A percentile compares a stretch with the other conserved stretches of the same genome.
Evolutionary conservation across 2,329 filamentous ascomycete genomes (phyloP).

Genomic region (Drechslera avenae): DNA sequence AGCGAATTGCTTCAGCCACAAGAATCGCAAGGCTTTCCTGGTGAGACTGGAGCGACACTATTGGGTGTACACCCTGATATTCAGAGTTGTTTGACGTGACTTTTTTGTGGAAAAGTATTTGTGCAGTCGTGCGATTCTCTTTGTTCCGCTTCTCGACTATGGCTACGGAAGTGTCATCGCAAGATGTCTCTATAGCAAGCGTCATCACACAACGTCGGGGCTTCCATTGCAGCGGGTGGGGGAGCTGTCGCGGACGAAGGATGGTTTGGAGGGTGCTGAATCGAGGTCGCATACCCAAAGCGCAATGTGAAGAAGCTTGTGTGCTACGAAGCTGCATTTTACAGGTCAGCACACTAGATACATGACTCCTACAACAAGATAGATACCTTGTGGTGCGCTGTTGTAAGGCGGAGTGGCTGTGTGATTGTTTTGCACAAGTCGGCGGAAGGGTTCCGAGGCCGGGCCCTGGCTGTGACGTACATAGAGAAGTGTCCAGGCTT

Average conservation of each 20-base stretch:
- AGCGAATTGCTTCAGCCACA: slow-evolving; percentile 65
- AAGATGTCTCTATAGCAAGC: slow-evolving; percentile 81
- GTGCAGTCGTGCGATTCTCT: slow-evolving; percentile 48
- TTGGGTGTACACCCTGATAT: slow-evolving; percentile 80
- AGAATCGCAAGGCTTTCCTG: slow-evolving; percentile 71
- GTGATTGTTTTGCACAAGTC: slow-evolving; percentile 1
- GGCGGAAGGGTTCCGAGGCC: slow-evolving; percentile 8
- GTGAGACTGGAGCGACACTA: slow-evolving; percentile 76
- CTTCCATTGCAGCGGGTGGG: slow-evolving; percentile 8
- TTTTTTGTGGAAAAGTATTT: slow-evolving; percentile 78
- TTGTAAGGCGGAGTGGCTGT: too few species aligned
- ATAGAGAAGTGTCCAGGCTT: slow-evolving; percentile 14
- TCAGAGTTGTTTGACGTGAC: slow-evolving; percentile 78
- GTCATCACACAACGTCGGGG: slow-evolving; percentile 46
- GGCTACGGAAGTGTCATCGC: slow-evolving; percentile 92
- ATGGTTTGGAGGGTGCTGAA: slow-evolving; percentile 13
- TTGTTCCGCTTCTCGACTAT: slow-evolving; percentile 66
- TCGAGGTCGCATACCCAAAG: slow-evolving; percentile 32
- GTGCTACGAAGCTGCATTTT: not conserved
- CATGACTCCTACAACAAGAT: too few species aligned
- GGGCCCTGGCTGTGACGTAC: slow-evolving; percentile 4
- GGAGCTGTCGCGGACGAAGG: slow-evolving; percentile 5
- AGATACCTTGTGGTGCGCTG: too few species aligned
- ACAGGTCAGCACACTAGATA: too few species aligned
- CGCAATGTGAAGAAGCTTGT: too few species aligned